These are phyloP conservation scores for Boletus barrowsii DNA, from an alignment of 768 basidiomycete genomes.

Conservation along the genomic window DNA sequence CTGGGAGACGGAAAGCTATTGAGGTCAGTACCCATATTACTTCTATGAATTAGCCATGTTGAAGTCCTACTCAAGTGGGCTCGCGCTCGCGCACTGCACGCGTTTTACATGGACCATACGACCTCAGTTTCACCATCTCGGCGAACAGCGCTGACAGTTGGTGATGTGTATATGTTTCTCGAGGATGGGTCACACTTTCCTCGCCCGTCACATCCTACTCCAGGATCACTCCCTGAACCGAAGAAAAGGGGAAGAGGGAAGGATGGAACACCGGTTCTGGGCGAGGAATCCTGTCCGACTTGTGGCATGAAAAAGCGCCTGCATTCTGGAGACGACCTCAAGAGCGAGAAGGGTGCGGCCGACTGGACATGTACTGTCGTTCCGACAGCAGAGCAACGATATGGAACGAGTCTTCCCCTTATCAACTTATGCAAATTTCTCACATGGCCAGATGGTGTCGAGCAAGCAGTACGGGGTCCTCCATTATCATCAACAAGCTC, in stretches of 20 bases:
- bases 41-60: neutral
- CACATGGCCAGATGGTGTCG: constrained; percentile 16
- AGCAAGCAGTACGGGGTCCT: constrained; percentile 10
- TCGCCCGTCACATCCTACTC: constrained; percentile 24
- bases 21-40: constrained; percentile 36
- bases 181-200: constrained; percentile 40
- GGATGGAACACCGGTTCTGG: constrained; percentile 15
- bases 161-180: constrained; percentile 45
- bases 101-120: constrained; percentile 35
- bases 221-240: constrained; percentile 3
- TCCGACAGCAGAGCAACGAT: constrained; percentile 17
- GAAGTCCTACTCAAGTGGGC: constrained; percentile 36
- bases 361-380: constrained; percentile 28
- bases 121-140: constrained; percentile 16
- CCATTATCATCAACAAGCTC: constrained; percentile 1
- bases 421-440: constrained; percentile 16
- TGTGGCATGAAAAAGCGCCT: constrained; percentile 31
- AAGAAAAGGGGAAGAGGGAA: constrained; percentile 29
- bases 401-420: constrained; percentile 17
- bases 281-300: constrained; percentile 25
- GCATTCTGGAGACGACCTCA: constrained; percentile 24
- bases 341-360: constrained; percentile 14
- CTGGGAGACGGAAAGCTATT: constrained; percentile 46
- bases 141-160: constrained; percentile 32
- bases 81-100: constrained; percentile 40